A percentile compares a stretch with the other conserved stretches of the same genome.
Conservation (phyloP, 2,329 filamentous ascomycete genomes). For the Cordyceps tenuipes region DNA sequence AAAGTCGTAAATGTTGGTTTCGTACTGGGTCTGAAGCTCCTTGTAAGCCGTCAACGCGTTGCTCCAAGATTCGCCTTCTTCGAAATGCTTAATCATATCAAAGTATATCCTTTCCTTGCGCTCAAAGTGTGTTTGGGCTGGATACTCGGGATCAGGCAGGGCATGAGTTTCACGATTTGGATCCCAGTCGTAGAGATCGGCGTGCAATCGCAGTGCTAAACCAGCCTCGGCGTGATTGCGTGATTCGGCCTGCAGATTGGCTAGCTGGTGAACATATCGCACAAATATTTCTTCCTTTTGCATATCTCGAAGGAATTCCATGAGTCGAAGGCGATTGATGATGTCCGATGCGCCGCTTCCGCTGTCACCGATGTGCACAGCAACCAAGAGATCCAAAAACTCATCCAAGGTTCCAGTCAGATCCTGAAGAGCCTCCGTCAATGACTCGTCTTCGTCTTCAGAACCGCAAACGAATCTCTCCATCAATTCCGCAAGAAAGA, state of each 20-base stretch:
- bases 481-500: conserved; percentile 81
- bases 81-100: conserved; percentile 88
- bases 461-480: conserved; percentile 69
- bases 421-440: conserved; percentile 68
- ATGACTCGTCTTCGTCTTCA: conserved; percentile 56
- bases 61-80: conserved; percentile 90
- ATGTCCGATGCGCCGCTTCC: conserved; percentile 71
- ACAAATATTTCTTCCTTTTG: conserved; percentile 96
- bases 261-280: conserved; percentile 88
- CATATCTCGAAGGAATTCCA: conserved; percentile 96
- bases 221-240: conserved; percentile 82
- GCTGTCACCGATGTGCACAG: conserved; percentile 71
- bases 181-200: conserved; percentile 90
- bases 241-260: conserved; percentile 64
- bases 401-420: conserved; percentile 82
- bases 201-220: conserved; percentile 79
- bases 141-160: conserved; percentile 66
- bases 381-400: conserved; percentile 81
- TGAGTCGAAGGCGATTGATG: conserved; percentile 79
- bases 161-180: conserved; percentile 56
- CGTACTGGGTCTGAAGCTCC: conserved; percentile 87
- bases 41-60: conserved; percentile 81
- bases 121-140: conserved; percentile 79
- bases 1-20: conserved; percentile 83
- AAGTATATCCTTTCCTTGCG: conserved; percentile 90